phyloP scores from a whole-genome alignment of 176 grass and related monocot species.

The Rhynchospora pubera region DNA sequence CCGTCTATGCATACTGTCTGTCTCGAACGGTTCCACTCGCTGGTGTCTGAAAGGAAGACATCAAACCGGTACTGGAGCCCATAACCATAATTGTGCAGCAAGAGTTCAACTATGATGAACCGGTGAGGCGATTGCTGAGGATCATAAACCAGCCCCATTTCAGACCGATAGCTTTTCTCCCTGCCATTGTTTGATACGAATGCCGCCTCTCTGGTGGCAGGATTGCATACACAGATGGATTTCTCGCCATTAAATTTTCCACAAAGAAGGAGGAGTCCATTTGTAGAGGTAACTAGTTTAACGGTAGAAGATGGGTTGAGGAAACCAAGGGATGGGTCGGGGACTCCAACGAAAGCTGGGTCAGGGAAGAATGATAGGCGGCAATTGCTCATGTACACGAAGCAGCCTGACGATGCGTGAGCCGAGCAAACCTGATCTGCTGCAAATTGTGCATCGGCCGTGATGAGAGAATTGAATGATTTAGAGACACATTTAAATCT shows the following conservation, averaged over 20 bases:
- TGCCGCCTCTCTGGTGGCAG: neutral
- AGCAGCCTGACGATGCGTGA: neutral
- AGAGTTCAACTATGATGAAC: neutral
- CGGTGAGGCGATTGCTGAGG: neutral
- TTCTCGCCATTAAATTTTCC: neutral
- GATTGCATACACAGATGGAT: slow-evolving; percentile 4
- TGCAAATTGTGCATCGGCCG: neutral
- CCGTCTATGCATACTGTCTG: neutral
- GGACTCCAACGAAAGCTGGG: neutral
- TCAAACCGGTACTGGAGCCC: neutral
- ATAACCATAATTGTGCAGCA: neutral
- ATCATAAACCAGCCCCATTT: slow-evolving; percentile 6
- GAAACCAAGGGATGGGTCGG: neutral
- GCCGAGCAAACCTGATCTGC: neutral
- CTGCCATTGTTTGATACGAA: neutral
- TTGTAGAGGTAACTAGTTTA: neutral
- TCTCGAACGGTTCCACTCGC: neutral
- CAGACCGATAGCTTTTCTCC: neutral
- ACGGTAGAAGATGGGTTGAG: neutral
- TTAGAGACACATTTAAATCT: slow-evolving; percentile 9
- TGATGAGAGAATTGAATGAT: neutral
- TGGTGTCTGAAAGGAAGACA: neutral
- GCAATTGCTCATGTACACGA: neutral
- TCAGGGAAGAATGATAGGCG: neutral
- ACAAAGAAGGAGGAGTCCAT: neutral